phyloP scores from a whole-genome alignment of 257 asterid species.

The Asclepias syriaca region DNA sequence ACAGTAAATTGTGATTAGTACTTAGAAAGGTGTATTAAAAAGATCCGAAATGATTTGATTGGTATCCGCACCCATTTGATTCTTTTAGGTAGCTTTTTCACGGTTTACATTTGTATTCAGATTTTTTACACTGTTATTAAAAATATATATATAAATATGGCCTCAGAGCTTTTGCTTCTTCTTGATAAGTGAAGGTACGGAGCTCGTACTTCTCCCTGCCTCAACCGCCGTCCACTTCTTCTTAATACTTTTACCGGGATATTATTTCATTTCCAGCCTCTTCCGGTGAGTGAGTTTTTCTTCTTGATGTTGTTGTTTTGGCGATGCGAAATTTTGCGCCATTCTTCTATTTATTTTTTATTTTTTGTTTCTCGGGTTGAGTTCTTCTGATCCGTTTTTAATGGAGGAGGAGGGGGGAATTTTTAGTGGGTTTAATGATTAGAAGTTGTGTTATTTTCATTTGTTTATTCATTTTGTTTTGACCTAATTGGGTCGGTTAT shows the following conservation, averaged over 20 bases:
- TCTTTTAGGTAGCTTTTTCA: background rate
- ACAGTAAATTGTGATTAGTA: too few species aligned
- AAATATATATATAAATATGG: slow-evolving; percentile 16
- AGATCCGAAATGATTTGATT: background rate
- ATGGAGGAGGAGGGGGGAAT: slow-evolving; percentile 21
- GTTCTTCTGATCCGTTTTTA: slow-evolving; percentile 48
- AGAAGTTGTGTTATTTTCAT: background rate
- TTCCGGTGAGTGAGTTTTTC: slow-evolving; percentile 20
- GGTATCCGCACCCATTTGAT: background rate
- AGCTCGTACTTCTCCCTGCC: slow-evolving; percentile 21
- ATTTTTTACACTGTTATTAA: slow-evolving; percentile 2
- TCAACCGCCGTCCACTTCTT: background rate
- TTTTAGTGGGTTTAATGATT: slow-evolving; percentile 28
- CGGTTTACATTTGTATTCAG: background rate
- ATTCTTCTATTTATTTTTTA: too few species aligned
- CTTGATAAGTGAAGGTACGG: slow-evolving; percentile 50
- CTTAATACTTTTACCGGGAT: slow-evolving; percentile 5
- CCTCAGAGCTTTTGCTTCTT: slow-evolving; percentile 2
- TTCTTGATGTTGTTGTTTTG: background rate
- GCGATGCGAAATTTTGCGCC: slow-evolving; percentile 8
- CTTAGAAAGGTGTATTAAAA: too few species aligned
- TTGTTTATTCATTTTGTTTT: slow-evolving; percentile 9
- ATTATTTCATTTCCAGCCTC: background rate
- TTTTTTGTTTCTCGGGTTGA: slow-evolving; percentile 22
- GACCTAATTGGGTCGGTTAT: slow-evolving; percentile 30